Evolutionary conservation across 1,139 yeast genomes (phyloP).

Genomic region (Pichia sp.): DNA sequence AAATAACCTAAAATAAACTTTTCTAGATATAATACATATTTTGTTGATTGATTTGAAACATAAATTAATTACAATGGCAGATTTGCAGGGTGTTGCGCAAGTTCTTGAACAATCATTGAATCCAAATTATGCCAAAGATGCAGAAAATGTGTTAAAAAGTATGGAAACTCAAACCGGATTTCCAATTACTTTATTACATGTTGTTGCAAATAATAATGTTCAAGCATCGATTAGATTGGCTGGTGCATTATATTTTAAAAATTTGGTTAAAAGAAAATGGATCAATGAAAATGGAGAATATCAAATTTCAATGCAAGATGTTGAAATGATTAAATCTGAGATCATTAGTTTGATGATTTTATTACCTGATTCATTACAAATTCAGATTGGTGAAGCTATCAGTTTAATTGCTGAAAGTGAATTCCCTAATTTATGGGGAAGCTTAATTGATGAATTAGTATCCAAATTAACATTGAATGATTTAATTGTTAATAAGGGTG

Average conservation of each 20-base stretch:
- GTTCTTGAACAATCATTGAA: conserved; percentile 45
- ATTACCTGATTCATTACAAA: conserved; percentile 66
- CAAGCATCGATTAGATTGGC: conserved; percentile 66
- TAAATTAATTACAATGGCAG: conserved; percentile 20
- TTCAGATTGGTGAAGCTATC: conserved; percentile 90
- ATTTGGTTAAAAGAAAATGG: conserved; percentile 80
- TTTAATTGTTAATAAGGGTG: conserved; percentile 75
- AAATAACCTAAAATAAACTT: neutral
- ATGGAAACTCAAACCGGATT: conserved; percentile 69
- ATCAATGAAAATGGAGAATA: conserved; percentile 83
- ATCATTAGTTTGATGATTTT: conserved; percentile 78
- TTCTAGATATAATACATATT: no score
- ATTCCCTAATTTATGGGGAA: conserved; percentile 86
- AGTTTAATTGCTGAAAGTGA: conserved; percentile 92
- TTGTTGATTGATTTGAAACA: neutral
- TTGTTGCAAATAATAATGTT: conserved; percentile 60
- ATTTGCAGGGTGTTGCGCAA: conserved; percentile 34
- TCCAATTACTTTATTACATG: conserved; percentile 64
- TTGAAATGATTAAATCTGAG: conserved; percentile 61
- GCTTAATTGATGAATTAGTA: conserved; percentile 70
- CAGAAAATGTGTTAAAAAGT: conserved; percentile 53
- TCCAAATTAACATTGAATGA: conserved; percentile 56
- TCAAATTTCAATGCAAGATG: conserved; percentile 55
- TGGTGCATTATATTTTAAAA: conserved; percentile 86
- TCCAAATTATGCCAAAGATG: conserved; percentile 50